These are phyloP conservation scores for Gossypium longicalyx DNA, from an alignment of 345 rosid species.

Conservation along the genomic window DNA sequence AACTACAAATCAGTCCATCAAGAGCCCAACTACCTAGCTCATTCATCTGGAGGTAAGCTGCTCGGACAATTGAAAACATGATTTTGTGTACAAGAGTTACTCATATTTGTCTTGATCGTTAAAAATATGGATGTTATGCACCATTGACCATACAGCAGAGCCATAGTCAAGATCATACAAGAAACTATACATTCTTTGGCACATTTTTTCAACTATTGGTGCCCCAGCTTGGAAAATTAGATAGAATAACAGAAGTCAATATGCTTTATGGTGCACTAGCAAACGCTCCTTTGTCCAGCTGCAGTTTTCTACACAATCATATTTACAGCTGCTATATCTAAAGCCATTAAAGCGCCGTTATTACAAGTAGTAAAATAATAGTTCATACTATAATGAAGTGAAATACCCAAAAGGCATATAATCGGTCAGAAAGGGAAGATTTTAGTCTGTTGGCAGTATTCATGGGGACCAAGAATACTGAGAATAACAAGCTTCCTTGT, in stretches of 20 bases:
- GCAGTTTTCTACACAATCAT: not conserved
- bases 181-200: not conserved
- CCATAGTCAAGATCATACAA: conserved; percentile 4
- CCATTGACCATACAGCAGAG: not conserved
- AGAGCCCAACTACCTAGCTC: not conserved
- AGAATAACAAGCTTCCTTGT: not conserved
- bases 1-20: not conserved
- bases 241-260: not conserved
- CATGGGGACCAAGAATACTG: not conserved
- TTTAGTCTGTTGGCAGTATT: not conserved
- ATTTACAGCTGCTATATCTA: not conserved
- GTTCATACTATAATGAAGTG: not conserved
- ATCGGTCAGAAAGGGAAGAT: not conserved
- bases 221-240: not conserved
- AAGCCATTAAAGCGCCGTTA: not conserved
- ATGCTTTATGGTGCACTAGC: not conserved
- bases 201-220: not conserved
- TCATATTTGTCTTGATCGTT: not conserved
- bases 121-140: not conserved
- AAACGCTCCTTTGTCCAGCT: conserved; percentile 1
- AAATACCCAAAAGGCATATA: not conserved
- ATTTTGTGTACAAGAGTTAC: not conserved
- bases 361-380: not conserved
- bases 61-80: not conserved
- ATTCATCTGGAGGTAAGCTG: not conserved